Evolutionary conservation across 2,329 filamentous ascomycete species (phyloP).

Genomic region (Bipolaris cookei): DNA sequence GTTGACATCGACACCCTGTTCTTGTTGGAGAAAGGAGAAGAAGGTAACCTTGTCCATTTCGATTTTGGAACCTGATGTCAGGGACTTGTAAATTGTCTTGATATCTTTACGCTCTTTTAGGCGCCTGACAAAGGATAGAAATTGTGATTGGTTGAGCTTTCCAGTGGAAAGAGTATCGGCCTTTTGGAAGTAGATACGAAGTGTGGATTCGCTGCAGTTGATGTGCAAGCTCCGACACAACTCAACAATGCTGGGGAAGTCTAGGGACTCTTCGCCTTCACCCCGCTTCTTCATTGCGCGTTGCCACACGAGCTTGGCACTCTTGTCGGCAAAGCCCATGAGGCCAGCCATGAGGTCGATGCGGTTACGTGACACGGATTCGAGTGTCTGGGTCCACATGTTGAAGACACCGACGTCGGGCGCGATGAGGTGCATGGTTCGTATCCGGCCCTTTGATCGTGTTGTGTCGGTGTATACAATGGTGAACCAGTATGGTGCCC

Average conservation of each 20-base stretch:
- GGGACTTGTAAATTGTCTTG: conserved; percentile 70
- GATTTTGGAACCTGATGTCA: conserved; percentile 61
- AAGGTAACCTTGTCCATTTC: conserved; percentile 77
- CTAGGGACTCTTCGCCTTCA: conserved; percentile 71
- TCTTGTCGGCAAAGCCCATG: conserved; percentile 75
- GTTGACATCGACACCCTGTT: conserved; percentile 78
- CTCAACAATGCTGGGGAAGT: conserved; percentile 78
- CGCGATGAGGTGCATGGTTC: conserved; percentile 87
- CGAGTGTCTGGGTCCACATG: conserved; percentile 83
- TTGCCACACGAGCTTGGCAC: conserved; percentile 83
- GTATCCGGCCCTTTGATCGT: conserved; percentile 74
- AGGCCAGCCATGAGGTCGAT: conserved; percentile 90
- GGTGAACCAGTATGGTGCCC: conserved; percentile 81
- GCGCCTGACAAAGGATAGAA: conserved; percentile 79
- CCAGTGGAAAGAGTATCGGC: conserved; percentile 71
- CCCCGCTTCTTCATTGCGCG: conserved; percentile 76
- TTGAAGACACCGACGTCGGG: conserved; percentile 73
- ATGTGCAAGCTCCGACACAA: conserved; percentile 92
- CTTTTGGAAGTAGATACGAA: conserved; percentile 75
- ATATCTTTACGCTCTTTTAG: conserved; percentile 88
- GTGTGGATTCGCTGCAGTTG: conserved; percentile 77
- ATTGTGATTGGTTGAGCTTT: conserved; percentile 77
- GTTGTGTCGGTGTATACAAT: conserved; percentile 84
- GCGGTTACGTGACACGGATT: conserved; percentile 82
- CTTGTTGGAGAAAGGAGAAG: conserved; percentile 72